phyloP scores from a whole-genome alignment of 306 rosid genomes.

The Phaseolus lunatus region DNA sequence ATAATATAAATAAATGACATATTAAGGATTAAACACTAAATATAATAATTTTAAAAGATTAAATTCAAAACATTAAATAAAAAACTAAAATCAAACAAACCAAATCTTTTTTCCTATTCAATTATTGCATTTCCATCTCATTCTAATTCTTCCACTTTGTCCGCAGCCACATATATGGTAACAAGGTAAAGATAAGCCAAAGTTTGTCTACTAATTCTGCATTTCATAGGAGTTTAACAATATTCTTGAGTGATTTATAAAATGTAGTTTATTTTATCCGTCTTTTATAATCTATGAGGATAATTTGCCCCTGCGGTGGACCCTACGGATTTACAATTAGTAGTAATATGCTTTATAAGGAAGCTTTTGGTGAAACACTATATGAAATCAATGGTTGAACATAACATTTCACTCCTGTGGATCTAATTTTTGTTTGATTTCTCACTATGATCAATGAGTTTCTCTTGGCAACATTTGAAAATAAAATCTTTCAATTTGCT shows the following conservation, averaged over 20 bases:
- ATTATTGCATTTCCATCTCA: neutral
- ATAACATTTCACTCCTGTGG: constrained; percentile 1
- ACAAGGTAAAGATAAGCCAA: neutral
- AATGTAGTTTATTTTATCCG: too few species aligned
- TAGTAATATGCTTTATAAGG: constrained; percentile 1
- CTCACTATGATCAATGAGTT: neutral
- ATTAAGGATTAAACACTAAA: neutral
- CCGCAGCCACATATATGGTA: neutral
- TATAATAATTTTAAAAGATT: neutral
- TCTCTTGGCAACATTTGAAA: neutral
- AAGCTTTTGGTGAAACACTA: neutral
- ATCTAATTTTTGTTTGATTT: neutral
- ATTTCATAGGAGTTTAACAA: neutral
- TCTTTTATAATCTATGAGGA: too few species aligned
- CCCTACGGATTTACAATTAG: too few species aligned
- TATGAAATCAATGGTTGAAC: neutral
- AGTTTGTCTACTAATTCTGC: neutral
- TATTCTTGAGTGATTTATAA: neutral
- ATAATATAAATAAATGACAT: neutral
- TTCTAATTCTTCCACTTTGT: neutral
- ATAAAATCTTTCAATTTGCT: neutral
- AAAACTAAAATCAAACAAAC: neutral
- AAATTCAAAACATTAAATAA: neutral
- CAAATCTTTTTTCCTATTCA: neutral
- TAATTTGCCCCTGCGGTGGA: too few species aligned